Conservation (phyloP, 1,139 yeast species). For the Suhomyces bolitotheri region DNA sequence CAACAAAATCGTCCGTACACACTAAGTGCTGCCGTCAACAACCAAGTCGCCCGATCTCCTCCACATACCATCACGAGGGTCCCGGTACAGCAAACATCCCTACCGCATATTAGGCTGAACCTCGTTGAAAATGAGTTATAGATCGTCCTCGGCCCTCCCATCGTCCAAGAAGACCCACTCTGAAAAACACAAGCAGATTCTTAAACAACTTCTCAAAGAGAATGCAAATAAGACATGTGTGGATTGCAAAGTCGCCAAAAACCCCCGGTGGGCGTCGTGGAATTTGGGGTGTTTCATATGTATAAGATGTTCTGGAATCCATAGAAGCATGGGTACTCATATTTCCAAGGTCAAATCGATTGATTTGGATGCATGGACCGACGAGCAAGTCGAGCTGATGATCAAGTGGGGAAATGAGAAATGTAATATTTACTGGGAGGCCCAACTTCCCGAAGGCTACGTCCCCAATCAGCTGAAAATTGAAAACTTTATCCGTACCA, state of each 20-base stretch:
- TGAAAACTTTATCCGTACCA: slow-evolving; percentile 85
- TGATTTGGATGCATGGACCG: slow-evolving; percentile 96
- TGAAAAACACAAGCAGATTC: slow-evolving; percentile 64
- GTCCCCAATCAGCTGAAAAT: slow-evolving; percentile 84
- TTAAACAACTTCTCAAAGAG: slow-evolving; percentile 72
- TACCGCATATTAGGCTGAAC: no score
- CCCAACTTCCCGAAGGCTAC: slow-evolving; percentile 66
- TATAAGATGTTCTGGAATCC: slow-evolving; percentile 91
- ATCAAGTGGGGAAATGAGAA: slow-evolving; percentile 82
- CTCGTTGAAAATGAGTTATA: slow-evolving; percentile 21
- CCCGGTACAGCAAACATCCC: no score
- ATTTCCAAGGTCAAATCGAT: slow-evolving; percentile 84
- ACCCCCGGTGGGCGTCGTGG: slow-evolving; percentile 99
- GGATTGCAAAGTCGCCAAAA: slow-evolving; percentile 85
- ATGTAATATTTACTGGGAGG: slow-evolving; percentile 83
- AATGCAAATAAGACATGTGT: slow-evolving; percentile 79
- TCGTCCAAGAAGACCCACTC: slow-evolving; percentile 46
- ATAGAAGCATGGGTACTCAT: slow-evolving; percentile 94
- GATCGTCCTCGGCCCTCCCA: slow-evolving; percentile 31
- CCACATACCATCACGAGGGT: no score
- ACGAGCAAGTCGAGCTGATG: slow-evolving; percentile 82
- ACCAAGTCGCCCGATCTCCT: no score
- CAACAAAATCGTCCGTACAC: neutral
- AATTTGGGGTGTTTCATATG: slow-evolving; percentile 89
- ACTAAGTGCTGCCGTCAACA: neutral